phyloP scores from a whole-genome alignment of 345 rosid species.

The Acer negundo region DNA sequence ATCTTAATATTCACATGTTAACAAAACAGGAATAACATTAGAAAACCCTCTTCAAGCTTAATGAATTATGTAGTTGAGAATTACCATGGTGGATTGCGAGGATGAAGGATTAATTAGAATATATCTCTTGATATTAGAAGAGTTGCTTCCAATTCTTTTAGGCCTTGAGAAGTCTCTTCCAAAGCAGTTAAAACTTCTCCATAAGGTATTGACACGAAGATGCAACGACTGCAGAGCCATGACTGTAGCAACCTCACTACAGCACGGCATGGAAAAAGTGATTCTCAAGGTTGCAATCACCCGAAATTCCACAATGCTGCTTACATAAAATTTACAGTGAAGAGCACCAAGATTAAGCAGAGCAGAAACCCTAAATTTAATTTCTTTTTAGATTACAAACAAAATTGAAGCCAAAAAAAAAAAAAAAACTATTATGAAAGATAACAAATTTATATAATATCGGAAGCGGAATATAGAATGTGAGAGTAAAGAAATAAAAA shows the following conservation, averaged over 20 bases:
- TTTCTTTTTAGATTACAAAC: neutral
- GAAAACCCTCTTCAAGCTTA: neutral
- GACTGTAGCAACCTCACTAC: conserved; percentile 11
- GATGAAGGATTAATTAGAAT: conserved; percentile 5
- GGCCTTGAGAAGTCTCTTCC: conserved; percentile 22
- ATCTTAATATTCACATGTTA: no score
- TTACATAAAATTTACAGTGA: neutral
- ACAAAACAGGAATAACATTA: neutral
- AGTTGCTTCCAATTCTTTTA: conserved; percentile 13
- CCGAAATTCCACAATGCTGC: neutral
- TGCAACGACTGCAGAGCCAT: conserved; percentile 33
- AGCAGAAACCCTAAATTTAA: neutral
- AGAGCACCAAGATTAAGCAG: neutral
- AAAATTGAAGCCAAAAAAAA: neutral
- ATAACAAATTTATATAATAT: no score
- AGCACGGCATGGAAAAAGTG: neutral
- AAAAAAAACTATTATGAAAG: no score
- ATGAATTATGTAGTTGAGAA: neutral
- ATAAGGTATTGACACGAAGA: conserved; percentile 16
- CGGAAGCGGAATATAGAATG: neutral
- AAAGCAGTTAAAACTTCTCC: conserved; percentile 23
- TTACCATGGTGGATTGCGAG: conserved; percentile 20
- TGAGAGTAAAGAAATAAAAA: neutral
- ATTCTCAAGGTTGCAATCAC: neutral
- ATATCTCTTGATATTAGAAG: neutral